Evolutionary conservation across 2,329 filamentous ascomycete genomes (phyloP).

Genomic region (Alternaria tenuissima): DNA sequence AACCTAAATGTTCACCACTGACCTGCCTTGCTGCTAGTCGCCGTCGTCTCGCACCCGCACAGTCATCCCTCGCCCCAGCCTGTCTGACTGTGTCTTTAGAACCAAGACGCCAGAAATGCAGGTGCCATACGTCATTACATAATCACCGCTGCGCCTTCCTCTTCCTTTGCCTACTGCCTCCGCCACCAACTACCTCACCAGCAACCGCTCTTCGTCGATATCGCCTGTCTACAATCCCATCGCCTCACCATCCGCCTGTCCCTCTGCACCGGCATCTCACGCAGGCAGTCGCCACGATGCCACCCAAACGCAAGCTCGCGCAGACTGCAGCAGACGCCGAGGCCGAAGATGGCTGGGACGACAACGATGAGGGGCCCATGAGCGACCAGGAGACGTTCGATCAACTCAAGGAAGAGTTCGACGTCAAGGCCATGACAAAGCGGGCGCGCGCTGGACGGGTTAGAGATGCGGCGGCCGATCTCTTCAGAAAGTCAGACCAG

Average conservation of each 20-base stretch:
- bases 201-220: not conserved
- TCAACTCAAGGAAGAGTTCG: slow-evolving; percentile 53
- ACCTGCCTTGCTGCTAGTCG: not conserved
- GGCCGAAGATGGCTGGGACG: slow-evolving; percentile 65
- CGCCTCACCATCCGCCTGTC: slow-evolving; percentile 2
- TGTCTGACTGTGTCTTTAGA: not conserved
- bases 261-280: not conserved
- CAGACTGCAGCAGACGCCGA: slow-evolving; percentile 41
- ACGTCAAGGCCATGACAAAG: slow-evolving; percentile 47
- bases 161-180: not conserved
- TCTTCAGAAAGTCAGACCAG: slow-evolving; percentile 75
- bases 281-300: slow-evolving; percentile 40
- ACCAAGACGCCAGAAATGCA: not conserved
- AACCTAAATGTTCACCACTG: not conserved
- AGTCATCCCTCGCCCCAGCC: not conserved
- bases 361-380: slow-evolving; percentile 57
- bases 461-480: slow-evolving; percentile 62
- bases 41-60: not conserved
- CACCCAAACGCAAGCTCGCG: slow-evolving; percentile 57
- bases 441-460: slow-evolving; percentile 32
- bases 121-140: slow-evolving; percentile 21
- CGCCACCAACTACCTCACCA: not conserved
- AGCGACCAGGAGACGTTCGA: slow-evolving; percentile 59
- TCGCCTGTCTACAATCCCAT: not conserved
- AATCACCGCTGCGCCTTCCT: slow-evolving; percentile 7